Base-by-base conservation (phyloP, 1,139 yeast species). In the Taphrina deformans region DNA sequence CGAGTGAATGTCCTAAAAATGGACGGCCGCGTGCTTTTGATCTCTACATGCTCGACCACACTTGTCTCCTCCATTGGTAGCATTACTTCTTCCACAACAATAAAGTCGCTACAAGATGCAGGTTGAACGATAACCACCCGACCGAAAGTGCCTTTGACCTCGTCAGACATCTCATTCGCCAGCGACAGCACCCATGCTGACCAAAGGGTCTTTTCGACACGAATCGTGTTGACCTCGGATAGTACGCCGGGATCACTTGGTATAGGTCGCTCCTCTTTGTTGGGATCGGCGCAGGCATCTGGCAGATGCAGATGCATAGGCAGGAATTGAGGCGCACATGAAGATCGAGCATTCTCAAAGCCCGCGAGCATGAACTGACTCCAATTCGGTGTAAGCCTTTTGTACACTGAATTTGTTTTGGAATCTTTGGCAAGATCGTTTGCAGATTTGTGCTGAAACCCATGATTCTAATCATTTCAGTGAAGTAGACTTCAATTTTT, bases 381-480 rank as follows among this genome's bases (percentile, higher is more conserved):
- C 62, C 62, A 58, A 26, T 58, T 29, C n/a, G 55, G 62, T n/a
- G 52, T 45, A n/a, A 23, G 33, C 35, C 45, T 23, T 29, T 26
- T 26, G 26, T n/a, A 23, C 27, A 26, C 26, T 21, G 29, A 9
- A 33, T 41, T 52, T 18, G 56, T 24, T 26, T 33, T 21, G 26
- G 40, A 21, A 18, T 40, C 40, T 21, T 24, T 14, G 14, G 10
- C 40, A 10, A 33, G 56, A 21, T 14, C n/a, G 29, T 12, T 9
- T 24, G 26, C n/a, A 10, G 33, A 18, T 48, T 48, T 27, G 35
- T 38, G 27, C 59, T 53, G 41, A 55, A 55, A 55, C 3, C 61
- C 61, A 23, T 46, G 52, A 29, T 48, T 27, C 53, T 48, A 9
- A 9, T 9, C 18, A 48, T 14, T 6, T 48, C 27, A 48, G 35